Conservation (phyloP, 306 rosid species). For the Vicia sativa region DNA sequence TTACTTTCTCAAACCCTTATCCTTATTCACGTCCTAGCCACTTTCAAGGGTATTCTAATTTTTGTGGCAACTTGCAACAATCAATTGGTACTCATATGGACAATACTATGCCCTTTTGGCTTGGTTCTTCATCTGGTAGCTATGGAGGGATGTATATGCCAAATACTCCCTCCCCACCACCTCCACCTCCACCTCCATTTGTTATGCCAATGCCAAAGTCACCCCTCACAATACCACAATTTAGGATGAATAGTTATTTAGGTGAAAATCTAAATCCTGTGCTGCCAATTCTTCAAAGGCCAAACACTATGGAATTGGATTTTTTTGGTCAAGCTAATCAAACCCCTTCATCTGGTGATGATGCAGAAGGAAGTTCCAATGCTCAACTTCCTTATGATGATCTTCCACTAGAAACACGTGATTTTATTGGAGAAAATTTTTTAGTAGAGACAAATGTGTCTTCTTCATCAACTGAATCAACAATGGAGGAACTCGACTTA, state of each 20-base stretch:
- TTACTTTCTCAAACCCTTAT: not conserved
- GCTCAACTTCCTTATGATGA: not conserved
- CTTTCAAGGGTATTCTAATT: not conserved
- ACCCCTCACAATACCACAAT: not conserved
- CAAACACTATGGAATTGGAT: not conserved
- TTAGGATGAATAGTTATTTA: not conserved
- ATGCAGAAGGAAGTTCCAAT: not conserved
- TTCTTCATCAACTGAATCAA: not conserved
- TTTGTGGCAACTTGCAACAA: not conserved
- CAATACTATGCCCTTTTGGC: not conserved
- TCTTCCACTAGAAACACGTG: not conserved
- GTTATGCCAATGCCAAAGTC: too few relatives aligned
- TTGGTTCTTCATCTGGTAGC: not conserved
- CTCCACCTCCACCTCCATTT: too few relatives aligned
- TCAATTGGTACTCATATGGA: not conserved
- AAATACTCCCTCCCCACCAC: too few relatives aligned
- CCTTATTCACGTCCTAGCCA: not conserved
- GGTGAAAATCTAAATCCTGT: not conserved
- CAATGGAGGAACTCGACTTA: not conserved
- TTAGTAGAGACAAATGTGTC: not conserved
- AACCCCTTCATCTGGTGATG: not conserved
- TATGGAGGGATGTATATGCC: not conserved
- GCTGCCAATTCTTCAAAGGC: not conserved
- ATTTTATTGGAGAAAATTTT: not conserved
- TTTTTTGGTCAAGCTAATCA: not conserved